Conservation (phyloP, 495 filamentous ascomycete genomes). For the Penicillium cataractarum region DNA sequence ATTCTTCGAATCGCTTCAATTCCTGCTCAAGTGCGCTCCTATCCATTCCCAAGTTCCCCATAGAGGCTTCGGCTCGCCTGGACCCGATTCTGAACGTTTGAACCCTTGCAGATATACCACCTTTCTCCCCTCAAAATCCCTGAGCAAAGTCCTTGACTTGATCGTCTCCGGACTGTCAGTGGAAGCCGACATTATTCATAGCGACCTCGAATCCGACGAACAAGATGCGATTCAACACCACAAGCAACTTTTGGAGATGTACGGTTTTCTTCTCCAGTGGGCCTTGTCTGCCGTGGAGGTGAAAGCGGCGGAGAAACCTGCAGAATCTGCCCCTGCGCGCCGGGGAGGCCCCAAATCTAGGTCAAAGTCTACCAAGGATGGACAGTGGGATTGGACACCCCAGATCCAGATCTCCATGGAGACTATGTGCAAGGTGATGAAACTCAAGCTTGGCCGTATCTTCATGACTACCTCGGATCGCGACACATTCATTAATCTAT, state of each 20-base stretch:
- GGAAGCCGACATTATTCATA: conserved; percentile 82
- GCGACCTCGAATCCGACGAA: conserved; percentile 88
- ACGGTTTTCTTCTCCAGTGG: conserved; percentile 95
- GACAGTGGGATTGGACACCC: conserved; percentile 81
- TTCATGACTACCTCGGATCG: conserved; percentile 96
- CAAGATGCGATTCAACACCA: conserved; percentile 84
- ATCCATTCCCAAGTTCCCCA: conserved; percentile 52
- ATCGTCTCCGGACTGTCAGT: conserved; percentile 92
- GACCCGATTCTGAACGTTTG: conserved; percentile 66
- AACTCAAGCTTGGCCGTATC: conserved; percentile 86
- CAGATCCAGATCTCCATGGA: conserved; percentile 89
- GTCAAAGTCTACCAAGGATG: conserved; percentile 71
- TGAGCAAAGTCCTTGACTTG: conserved; percentile 93
- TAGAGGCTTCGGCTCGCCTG: conserved; percentile 42
- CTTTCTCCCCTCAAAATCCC: conserved; percentile 72
- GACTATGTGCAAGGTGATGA: conserved; percentile 93
- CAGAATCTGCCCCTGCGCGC: conserved; percentile 66
- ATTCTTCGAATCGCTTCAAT: conserved; percentile 90
- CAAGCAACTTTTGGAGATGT: conserved; percentile 90
- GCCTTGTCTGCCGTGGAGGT: conserved; percentile 89
- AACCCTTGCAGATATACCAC: conserved; percentile 75
- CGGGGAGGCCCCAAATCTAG: conserved; percentile 81
- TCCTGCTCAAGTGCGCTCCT: conserved; percentile 92
- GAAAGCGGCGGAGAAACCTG: conserved; percentile 85
- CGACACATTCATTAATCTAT: conserved; percentile 89